A percentile compares a stretch with the other conserved stretches of the same genome.
These are phyloP conservation scores for Russula virescens DNA, from an alignment of 768 basidiomycete species.

Conservation along the genomic window DNA sequence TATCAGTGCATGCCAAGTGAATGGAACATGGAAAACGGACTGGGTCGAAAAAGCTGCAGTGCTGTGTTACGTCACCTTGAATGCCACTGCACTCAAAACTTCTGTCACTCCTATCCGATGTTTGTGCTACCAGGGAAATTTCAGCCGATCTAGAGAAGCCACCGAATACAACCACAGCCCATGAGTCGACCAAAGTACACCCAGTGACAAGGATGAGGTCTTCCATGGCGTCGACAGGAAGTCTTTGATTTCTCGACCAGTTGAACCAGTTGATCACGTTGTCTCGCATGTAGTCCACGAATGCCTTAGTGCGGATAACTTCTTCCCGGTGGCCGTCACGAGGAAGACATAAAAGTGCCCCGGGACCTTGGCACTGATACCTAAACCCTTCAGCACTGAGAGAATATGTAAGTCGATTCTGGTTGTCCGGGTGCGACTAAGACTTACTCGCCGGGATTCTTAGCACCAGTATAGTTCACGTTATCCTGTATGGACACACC, in stretches of 20 bases:
- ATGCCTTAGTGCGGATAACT: neutral
- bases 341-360: slow-evolving; percentile 1
- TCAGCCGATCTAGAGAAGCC: neutral
- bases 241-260: neutral
- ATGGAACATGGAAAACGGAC: too few relatives aligned
- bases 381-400: neutral
- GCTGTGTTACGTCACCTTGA: too few relatives aligned
- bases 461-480: too few relatives aligned
- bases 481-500: neutral
- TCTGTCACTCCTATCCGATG: too few relatives aligned
- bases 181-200: neutral
- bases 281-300: slow-evolving; percentile 1
- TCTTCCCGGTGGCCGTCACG: neutral
- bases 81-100: too few relatives aligned
- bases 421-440: neutral
- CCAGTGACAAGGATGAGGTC: neutral
- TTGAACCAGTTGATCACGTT: neutral
- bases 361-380: neutral
- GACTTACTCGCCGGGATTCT: neutral
- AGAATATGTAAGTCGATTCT: neutral
- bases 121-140: neutral
- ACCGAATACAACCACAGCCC: slow-evolving; percentile 3
- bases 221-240: neutral
- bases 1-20: too few relatives aligned
- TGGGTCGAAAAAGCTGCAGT: too few relatives aligned